A percentile compares a stretch with the other conserved stretches of the same genome.
Conservation (phyloP, 805 yeast genomes). For the Yamadazyma phyllophila region DNA sequence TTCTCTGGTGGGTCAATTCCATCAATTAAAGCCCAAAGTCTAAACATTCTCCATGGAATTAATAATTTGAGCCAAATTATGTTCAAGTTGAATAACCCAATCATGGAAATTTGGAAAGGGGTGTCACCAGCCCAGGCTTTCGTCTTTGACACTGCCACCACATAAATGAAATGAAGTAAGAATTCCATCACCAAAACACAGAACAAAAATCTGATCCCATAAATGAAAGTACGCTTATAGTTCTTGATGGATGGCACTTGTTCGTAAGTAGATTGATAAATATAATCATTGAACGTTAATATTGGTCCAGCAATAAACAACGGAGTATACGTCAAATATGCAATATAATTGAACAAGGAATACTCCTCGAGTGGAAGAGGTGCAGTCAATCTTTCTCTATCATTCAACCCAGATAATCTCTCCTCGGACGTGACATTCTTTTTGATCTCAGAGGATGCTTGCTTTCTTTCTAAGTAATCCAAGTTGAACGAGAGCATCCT, state of each 20-base stretch:
- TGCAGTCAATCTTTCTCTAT: constrained; percentile 62
- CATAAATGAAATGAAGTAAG: constrained; percentile 82
- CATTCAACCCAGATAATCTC: constrained; percentile 36
- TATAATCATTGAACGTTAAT: constrained; percentile 85
- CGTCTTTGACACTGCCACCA: constrained; percentile 86
- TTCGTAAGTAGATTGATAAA: constrained; percentile 64
- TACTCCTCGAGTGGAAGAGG: constrained; percentile 64
- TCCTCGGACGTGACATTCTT: constrained; percentile 12
- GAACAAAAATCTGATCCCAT: constrained; percentile 64
- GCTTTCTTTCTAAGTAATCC: constrained; percentile 59
- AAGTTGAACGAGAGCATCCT: constrained; percentile 80
- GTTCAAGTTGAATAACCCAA: constrained; percentile 85
- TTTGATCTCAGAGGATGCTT: constrained; percentile 11
- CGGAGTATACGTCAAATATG: constrained; percentile 83
- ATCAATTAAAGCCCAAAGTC: constrained; percentile 91
- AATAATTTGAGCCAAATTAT: constrained; percentile 90
- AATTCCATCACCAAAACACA: constrained; percentile 89
- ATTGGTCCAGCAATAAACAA: constrained; percentile 94
- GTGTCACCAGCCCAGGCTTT: constrained; percentile 88
- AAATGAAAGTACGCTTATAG: constrained; percentile 49
- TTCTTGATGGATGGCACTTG: constrained; percentile 55
- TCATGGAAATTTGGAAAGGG: constrained; percentile 92
- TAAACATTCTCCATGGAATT: constrained; percentile 93
- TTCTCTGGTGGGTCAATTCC: constrained; percentile 96
- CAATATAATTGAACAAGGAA: constrained; percentile 60